phyloP scores from a whole-genome alignment of 2,329 filamentous ascomycete genomes.

The Trichoderma semiorbis region DNA sequence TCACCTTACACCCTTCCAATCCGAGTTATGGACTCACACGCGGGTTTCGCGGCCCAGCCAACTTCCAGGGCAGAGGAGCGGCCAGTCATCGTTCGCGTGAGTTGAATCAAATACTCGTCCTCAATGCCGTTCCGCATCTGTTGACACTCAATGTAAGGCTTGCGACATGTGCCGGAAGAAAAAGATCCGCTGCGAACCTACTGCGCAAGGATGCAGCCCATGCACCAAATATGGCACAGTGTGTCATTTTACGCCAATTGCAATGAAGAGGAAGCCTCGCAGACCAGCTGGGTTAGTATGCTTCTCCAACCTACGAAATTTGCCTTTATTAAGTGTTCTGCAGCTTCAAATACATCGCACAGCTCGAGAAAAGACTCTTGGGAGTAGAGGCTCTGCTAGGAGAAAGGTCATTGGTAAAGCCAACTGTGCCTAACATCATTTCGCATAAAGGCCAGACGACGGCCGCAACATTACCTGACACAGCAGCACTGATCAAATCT shows the following conservation, averaged over 20 bases:
- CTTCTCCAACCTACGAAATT: neutral
- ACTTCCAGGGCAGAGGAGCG: neutral
- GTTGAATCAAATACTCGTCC: neutral
- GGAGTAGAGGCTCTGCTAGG: neutral
- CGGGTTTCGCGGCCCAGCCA: neutral
- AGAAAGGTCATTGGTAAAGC: neutral
- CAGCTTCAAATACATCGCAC: constrained; percentile 8
- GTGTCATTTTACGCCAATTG: constrained; percentile 9
- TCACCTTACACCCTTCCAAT: neutral
- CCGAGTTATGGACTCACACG: neutral
- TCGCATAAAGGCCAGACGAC: neutral
- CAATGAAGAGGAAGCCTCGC: constrained; percentile 3
- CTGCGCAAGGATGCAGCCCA: neutral
- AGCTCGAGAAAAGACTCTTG: neutral
- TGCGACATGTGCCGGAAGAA: constrained; percentile 8
- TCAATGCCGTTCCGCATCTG: neutral
- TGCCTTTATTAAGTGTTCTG: neutral
- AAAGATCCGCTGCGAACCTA: constrained; percentile 5
- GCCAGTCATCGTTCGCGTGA: neutral
- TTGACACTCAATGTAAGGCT: neutral
- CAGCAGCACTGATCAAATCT: neutral
- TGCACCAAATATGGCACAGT: constrained; percentile 10
- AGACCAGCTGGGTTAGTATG: constrained; percentile 10
- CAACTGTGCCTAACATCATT: neutral
- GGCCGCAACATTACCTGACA: neutral